phyloP scores from a whole-genome alignment of 2,329 filamentous ascomycete genomes.

The Pseudocercospora macadamiae region DNA sequence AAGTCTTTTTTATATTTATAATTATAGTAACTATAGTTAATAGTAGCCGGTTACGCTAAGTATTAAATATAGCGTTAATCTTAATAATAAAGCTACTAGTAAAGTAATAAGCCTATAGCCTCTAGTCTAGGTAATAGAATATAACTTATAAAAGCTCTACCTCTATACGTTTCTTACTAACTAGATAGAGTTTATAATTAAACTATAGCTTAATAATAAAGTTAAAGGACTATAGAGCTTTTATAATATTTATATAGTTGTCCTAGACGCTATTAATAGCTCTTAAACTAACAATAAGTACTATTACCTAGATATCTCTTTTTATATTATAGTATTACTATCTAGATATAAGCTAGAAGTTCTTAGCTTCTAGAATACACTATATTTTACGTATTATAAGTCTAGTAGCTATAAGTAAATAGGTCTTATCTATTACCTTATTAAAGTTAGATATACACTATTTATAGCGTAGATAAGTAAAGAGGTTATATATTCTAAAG shows the following conservation, averaged over 20 bases:
- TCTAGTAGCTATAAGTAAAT: background rate
- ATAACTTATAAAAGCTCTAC: no score
- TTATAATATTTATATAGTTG: no score
- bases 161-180: background rate
- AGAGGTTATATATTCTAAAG: background rate
- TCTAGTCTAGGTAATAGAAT: background rate
- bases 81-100: no score
- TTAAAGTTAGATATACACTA: background rate
- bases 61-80: no score
- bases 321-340: no score
- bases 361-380: background rate
- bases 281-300: no score
- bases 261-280: no score
- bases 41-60: no score
- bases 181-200: background rate
- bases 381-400: background rate
- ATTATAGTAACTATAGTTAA: no score
- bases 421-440: background rate
- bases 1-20: background rate
- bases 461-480: background rate
- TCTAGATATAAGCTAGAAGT: background rate
- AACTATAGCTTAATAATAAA: no score
- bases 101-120: background rate
- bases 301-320: no score
- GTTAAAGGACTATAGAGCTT: no score